Percentiles rank a stretch among this genome's conserved stretches.
These are phyloP conservation scores for Colletotrichum euphorbiae DNA, from an alignment of 2,329 filamentous ascomycete species.

Conservation along the genomic window DNA sequence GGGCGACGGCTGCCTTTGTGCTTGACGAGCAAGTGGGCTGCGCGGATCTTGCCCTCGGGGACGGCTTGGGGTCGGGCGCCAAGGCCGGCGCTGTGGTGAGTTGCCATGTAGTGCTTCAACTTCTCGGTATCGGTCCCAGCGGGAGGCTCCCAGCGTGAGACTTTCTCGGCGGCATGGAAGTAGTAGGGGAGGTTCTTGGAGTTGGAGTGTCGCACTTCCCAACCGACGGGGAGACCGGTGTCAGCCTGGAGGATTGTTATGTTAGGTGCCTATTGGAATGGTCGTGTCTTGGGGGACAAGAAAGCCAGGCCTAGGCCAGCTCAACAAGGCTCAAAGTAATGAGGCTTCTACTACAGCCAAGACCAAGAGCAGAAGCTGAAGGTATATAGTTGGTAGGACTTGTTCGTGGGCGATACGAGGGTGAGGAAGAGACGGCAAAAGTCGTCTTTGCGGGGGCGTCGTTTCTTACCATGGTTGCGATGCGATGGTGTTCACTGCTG, in stretches of 20 bases:
- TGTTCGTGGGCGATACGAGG: not conserved
- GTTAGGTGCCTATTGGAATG: slow-evolving; percentile 27
- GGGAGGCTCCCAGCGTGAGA: slow-evolving; percentile 96
- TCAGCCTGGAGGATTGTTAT: slow-evolving; percentile 63
- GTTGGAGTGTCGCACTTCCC: slow-evolving; percentile 98
- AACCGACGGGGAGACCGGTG: slow-evolving; percentile 84
- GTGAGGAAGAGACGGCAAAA: not conserved
- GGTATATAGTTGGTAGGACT: not conserved
- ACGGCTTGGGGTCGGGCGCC: slow-evolving; percentile 52
- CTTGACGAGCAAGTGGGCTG: slow-evolving; percentile 93
- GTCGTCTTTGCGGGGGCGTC: not conserved
- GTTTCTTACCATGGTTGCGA: slow-evolving; percentile 28
- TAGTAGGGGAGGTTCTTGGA: slow-evolving; percentile 99
- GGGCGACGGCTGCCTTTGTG: slow-evolving; percentile 89
- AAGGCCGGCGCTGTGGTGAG: slow-evolving; percentile 77
- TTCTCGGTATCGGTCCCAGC: slow-evolving; percentile 88
- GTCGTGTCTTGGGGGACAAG: slow-evolving; percentile 21
- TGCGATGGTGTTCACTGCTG: slow-evolving; percentile 3
- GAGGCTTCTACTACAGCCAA: not conserved
- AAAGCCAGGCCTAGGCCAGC: not conserved
- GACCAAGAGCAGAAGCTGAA: slow-evolving; percentile 7
- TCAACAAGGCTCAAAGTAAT: not conserved
- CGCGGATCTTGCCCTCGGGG: slow-evolving; percentile 88
- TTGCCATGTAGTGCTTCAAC: slow-evolving; percentile 94
- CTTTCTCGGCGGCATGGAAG: slow-evolving; percentile 88